Evolutionary conservation across 805 yeast species (phyloP), one percentile per base, ranked within the genome.

Genomic region (Lipomyces mesembrius): DNA sequence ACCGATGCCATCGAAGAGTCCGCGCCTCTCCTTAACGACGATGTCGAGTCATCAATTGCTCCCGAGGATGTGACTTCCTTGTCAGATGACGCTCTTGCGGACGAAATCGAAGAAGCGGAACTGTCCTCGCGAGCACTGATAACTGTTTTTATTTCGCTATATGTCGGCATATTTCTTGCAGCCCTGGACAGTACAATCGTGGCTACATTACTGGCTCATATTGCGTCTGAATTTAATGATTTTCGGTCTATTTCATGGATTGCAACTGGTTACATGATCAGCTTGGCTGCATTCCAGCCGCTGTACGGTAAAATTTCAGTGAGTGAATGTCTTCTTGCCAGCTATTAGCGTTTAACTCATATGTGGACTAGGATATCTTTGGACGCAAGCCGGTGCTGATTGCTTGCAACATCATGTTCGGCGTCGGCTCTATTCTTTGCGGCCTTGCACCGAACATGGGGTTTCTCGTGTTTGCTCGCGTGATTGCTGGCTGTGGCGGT

Each of bases 401-500:
- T 37, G 73, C 78, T 32, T 83, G 85, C 51, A 80, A 82, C 55
- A 63, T 76, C n/a, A 43, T 43, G 49, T 85, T 85, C 71, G 84
- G 81, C 1, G 22, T 83, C 20, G 88, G 88, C 27, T 83, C 86
- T 73, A 72, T 81, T 14, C 64, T 84, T 34, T 83, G 86, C 64
- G 93, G 90, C 0, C 53, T 67, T 22, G 64, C 73, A 12, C 67
- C 66, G 4, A 32, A 49, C 14, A 49, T 70, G 43, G 62, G 68
- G 68, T 57, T 63, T 51, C 66, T 73, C n/a, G 71, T 73, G 2
- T 52, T 46, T 43, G 75, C 74, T 0, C 82, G 96, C 72, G 88
- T 91, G 68, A 81, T 92, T 60, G 87, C 96, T 32, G 97, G 97
- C 22, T 83, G 90, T 64, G 97, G 97, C 12, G 97, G 96, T n/a